Evolutionary conservation across 768 basidiomycete species (phyloP), one percentile per base, ranked within the genome.

Genomic region (Dendrothele bispora): DNA sequence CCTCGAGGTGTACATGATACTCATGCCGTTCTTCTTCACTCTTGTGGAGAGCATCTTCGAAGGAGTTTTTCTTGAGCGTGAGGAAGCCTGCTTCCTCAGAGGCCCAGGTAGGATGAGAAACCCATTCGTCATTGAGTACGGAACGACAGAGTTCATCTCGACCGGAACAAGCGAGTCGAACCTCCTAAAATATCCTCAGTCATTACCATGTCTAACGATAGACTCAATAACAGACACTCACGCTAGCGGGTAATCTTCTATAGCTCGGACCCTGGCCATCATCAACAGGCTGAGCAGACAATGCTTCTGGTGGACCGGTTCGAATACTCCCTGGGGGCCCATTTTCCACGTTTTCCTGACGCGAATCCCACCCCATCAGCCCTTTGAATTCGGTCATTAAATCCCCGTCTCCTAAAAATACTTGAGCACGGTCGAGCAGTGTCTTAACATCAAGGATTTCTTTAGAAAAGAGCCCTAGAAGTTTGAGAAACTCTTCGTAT

Each of bases 1-100:
- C 91, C 61, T 97, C 93, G 34, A 99, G 81, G 57, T 95, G 90
- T 50, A 95, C 94, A 57, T 97, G 94, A 63, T 92, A 98, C 67
- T 98, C 95, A 67, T 98, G 93, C 24, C 97, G 84, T 66, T 99
- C 97, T 66, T 99, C 95, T 66, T 99, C 97, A 58, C 92, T 88
- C 68, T 92, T 92, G 71, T 98, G 94, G 48, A 98, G 74, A 1
- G 91, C 89, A 60, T 98, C 95, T 66, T 99, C 97, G 64, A 88
- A 98, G 5, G 83, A 78, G 62, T 98, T 99, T 74, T 98, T 98
- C 75, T 97, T 95, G 66, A 98, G 91, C 5, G 95, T 78, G 53
- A 92, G 82, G 57, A 97, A 97, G 8, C 91, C 94, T 1, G 94
- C 83, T 61, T 95, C 94, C 63, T 98, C 95, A 18, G 93, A 95